Percentiles rank a stretch among this genome's conserved stretches.
Conservation (phyloP, 2,329 filamentous ascomycete genomes). For the Alternaria alternata region DNA sequence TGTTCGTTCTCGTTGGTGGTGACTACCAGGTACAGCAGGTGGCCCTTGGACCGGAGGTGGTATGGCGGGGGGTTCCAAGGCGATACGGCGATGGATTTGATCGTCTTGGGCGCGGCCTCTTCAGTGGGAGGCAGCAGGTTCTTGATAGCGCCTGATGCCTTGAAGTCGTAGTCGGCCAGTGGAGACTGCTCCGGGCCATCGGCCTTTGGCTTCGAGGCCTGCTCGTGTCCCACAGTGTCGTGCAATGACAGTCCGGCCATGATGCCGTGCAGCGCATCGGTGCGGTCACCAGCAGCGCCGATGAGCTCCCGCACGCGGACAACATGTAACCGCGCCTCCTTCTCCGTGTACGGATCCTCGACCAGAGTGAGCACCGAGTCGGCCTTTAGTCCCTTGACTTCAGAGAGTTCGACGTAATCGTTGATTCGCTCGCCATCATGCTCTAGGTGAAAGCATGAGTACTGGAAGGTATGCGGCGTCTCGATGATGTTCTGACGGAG, state of each 20-base stretch:
- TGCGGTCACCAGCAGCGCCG: conserved; percentile 86
- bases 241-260: conserved; percentile 86
- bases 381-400: conserved; percentile 79
- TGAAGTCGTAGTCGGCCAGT: conserved; percentile 78
- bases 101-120: conserved; percentile 80
- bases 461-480: conserved; percentile 89
- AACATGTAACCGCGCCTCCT: conserved; percentile 94
- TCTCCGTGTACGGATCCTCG: conserved; percentile 97
- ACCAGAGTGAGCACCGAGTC: conserved; percentile 83
- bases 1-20: conserved; percentile 96
- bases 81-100: conserved; percentile 88
- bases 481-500: conserved; percentile 97
- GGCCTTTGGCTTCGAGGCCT: conserved; percentile 35
- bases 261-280: conserved; percentile 86
- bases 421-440: conserved; percentile 89
- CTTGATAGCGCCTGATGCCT: conserved; percentile 70
- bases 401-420: conserved; percentile 90
- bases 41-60: conserved; percentile 87
- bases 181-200: conserved; percentile 47
- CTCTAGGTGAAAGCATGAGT: conserved; percentile 98
- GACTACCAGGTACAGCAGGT: conserved; percentile 87
- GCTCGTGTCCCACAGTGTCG: conserved; percentile 71
- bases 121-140: conserved; percentile 73
- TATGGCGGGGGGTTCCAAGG: conserved; percentile 97
- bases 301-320: conserved; percentile 91